Conservation (phyloP, 306 rosid species). For the barrel medic (Medicago truncatula) region DNA sequence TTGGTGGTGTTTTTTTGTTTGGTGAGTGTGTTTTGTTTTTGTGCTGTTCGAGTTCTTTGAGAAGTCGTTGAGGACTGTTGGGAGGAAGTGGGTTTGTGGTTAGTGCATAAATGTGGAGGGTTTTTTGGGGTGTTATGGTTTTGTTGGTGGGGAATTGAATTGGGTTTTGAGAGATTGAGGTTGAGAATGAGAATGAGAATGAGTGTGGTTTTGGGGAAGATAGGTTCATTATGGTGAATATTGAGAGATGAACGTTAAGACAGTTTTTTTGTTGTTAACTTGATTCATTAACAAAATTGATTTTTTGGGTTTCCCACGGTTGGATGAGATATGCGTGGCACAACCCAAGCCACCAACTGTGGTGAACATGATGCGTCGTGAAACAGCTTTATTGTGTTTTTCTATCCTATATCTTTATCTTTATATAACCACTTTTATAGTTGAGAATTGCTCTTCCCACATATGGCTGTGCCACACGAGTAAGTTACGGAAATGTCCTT, state of each 20-base stretch:
- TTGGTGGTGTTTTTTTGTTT: constrained; percentile 66
- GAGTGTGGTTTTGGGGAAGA: constrained; percentile 52
- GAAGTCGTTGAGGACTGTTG: constrained; percentile 84
- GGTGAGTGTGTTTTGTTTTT: constrained; percentile 70
- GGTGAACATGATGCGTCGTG: not conserved
- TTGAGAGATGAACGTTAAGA: constrained; percentile 4
- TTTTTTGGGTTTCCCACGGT: not conserved
- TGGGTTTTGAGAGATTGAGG: constrained; percentile 57
- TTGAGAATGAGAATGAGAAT: constrained; percentile 45
- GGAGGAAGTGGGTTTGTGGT: constrained; percentile 69
- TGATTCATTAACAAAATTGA: not conserved
- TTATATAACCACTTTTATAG: no score
- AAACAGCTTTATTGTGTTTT: no score
- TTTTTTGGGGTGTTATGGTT: not conserved
- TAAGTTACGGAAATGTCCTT: no score
- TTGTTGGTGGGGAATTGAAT: constrained; percentile 36
- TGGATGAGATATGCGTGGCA: constrained; percentile 10
- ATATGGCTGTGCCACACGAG: no score
- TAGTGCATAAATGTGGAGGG: constrained; percentile 55
- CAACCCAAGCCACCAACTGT: not conserved
- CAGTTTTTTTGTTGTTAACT: not conserved
- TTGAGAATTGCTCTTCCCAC: no score
- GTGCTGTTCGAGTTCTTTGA: constrained; percentile 78
- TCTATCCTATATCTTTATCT: no score
- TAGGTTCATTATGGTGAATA: constrained; percentile 58